Evolutionary conservation across 345 rosid species (phyloP), one percentile per base, ranked within the genome.

Genomic region (Mallotus nudiflorus): DNA sequence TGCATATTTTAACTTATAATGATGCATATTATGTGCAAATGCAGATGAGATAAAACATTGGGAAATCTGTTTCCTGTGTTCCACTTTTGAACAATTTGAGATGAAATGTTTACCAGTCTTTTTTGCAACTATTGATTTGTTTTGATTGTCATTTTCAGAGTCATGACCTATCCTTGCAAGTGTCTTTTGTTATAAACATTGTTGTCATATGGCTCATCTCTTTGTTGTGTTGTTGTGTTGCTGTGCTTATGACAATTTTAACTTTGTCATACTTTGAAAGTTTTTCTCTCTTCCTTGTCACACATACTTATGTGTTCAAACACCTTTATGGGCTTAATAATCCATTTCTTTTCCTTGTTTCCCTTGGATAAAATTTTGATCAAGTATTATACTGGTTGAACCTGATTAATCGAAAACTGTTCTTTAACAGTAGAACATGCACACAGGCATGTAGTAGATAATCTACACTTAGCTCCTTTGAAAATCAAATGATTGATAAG

Each of bases 1-100:
- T 61, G 35, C 66, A 2, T 72, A 58, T 52, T 62, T 72, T 68
- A 22, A 37, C 39, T 37, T 37, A 29, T 66, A 16, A 27, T 52
- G 29, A 15, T 46, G 8, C 51, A 15, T 53, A 19, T 73, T 33
- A 22, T 58, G 19, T 46, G 31, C 42, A 28, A 28, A 22, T 24
- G 20, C 14, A 24, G 51, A 44, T 45, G 46, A 12, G 66, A 48
- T 1, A 19, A 57, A 5, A n/a, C 6, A 4, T 18, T 13, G 22
- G 64, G 31, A 31, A 2, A 7, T 64, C 31, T 4, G 4, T 55
- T 24, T 65, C n/a, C n/a, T n/a, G n/a, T n/a, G n/a, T 39, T 56
- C 29, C 4, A 33, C 44, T 37, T 35, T 60, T 20, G 49, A n/a
- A 49, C 45, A 46, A 58, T 9, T 28, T 24, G 67, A 37, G 19